Evolutionary conservation across 176 grass and related monocot species (phyloP), one percentile per base, ranked within the genome.

Genomic region (Raddia guianensis): DNA sequence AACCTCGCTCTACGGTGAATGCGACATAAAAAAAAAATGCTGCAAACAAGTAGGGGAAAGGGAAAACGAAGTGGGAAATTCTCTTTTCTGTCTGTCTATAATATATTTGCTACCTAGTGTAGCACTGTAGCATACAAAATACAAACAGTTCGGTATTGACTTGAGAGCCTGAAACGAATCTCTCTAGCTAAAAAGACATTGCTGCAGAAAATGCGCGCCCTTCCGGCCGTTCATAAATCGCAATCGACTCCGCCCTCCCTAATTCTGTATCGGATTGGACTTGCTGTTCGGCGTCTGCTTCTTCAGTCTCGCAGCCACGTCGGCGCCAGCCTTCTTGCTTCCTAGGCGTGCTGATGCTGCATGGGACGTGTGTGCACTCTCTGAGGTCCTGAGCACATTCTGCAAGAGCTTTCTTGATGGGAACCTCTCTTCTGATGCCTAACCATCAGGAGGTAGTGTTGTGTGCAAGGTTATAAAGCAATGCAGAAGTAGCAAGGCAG

Each of bases 231-330:
- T 59, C 19, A 21, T 6, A 48, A 27, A 47, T 5, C 33, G n/a
- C 19, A 48, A 19, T 4, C 3, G 15, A 33, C 33, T 21, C 51
- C 15, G 18, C 51, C 15, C 33, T 21, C 51, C 15, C 74, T 79
- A 90, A 47, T 87, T 90, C 49, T 90, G 88, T 56, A 80, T 90
- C 8, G 84, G 88, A 12, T 90, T 90, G 54, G 84, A 87, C 59
- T 79, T 87, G 84, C 78, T 90, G 79, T 78, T 86, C 55, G 63
- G 68, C n/a, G 80, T 52, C 55, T 77, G 68, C 74, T 80, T 82
- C 82, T 80, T 89, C 83, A 89, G 78, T 45, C 66, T 66, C 6
- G 52, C 82, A 0, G 57, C 21, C 7, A 16, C 64, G 35, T 86
- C 44, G 13, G 10, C 49, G 7, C 37, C 11, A 55, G 37, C 15